Evolutionary conservation across 352 stramenopile species (phyloP).

Genomic region (Pythium guiyangense): DNA sequence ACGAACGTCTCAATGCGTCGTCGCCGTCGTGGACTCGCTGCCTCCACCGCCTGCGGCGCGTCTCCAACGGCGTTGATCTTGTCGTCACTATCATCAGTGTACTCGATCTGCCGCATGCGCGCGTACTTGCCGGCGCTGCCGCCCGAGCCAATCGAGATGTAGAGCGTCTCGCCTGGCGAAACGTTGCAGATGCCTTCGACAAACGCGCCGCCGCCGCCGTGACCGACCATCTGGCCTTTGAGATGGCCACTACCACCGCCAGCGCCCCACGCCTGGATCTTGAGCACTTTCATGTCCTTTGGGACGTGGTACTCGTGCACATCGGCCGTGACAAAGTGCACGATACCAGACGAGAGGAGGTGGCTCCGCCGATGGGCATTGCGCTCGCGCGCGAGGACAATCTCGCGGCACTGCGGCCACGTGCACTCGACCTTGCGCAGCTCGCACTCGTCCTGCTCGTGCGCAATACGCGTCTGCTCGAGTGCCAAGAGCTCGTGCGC

Average conservation of each 20-base stretch:
- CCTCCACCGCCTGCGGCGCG: neutral
- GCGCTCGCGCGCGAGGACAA: slow-evolving; percentile 51
- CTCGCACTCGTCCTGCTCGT: slow-evolving; percentile 68
- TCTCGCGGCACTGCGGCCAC: slow-evolving; percentile 57
- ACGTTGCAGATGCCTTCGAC: slow-evolving; percentile 54
- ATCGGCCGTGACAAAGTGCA: slow-evolving; percentile 55
- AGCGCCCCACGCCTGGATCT: slow-evolving; percentile 68
- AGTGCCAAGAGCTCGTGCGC: slow-evolving; percentile 55
- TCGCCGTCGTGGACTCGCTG: slow-evolving; percentile 14
- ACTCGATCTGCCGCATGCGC: slow-evolving; percentile 29
- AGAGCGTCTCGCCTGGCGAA: slow-evolving; percentile 69
- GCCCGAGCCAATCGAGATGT: slow-evolving; percentile 45
- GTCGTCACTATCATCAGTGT: slow-evolving; percentile 21
- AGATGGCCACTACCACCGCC: slow-evolving; percentile 62
- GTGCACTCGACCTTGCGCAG: slow-evolving; percentile 67
- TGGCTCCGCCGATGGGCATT: slow-evolving; percentile 62
- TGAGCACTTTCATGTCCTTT: slow-evolving; percentile 52
- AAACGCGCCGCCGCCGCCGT: slow-evolving; percentile 65
- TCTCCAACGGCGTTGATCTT: neutral
- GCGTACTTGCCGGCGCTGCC: slow-evolving; percentile 37
- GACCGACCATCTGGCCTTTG: slow-evolving; percentile 36
- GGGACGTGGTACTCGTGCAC: slow-evolving; percentile 66
- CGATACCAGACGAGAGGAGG: slow-evolving; percentile 50
- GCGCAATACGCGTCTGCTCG: slow-evolving; percentile 57
- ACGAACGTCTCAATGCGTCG: slow-evolving; percentile 37